Base-by-base conservation (phyloP, 2,329 filamentous ascomycete genomes). In the Rutstroemia sp. region DNA sequence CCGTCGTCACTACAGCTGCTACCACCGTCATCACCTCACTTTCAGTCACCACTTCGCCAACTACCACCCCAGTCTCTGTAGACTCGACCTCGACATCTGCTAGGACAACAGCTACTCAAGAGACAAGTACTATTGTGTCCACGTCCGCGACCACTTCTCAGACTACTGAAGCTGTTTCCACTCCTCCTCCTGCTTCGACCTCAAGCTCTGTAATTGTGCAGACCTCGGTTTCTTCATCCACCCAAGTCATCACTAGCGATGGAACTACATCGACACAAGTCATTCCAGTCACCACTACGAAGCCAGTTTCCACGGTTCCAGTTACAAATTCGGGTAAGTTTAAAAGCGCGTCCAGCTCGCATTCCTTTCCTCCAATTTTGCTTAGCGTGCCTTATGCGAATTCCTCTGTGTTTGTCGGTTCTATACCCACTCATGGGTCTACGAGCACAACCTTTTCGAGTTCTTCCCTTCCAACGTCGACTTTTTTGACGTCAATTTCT, bases 281-380 rank as follows among this genome's bases (percentile, higher is more conserved):
- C 3, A 23, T 54, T 27, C 30, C 44, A 21, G 34, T 40, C 17
- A 21, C 59, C 30, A 46, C 57, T 19, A 51, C 42, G 17, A 57
- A 57, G 48, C 45, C 57, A 44, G 39, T 23, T 21, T 51, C 52
- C 25, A 34, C 39, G 39, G 44, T 60, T 40, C 44, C 58, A 40
- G 54, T 57, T 59, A 36, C 52, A 55, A 44, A n/a, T 4, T 36
- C 52, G 38, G 62, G 62, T 64, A 63, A 48, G 62, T 64, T 58
- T 34, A 48, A 45, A 40, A 57, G 57, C 56, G 54, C 51, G 34
- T 52, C 47, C 25, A 56, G 54, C 38, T 56, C 55, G 50, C 58
- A 56, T 63, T 57, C 58, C 34, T 62, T 58, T 58, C 47, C 60
- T 55, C 55, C 56, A 48, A 57, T 46, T 51, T 46, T 52, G 7